These are phyloP conservation scores for Boehmeria nivea DNA, from an alignment of 306 rosid species.

Conservation along the genomic window DNA sequence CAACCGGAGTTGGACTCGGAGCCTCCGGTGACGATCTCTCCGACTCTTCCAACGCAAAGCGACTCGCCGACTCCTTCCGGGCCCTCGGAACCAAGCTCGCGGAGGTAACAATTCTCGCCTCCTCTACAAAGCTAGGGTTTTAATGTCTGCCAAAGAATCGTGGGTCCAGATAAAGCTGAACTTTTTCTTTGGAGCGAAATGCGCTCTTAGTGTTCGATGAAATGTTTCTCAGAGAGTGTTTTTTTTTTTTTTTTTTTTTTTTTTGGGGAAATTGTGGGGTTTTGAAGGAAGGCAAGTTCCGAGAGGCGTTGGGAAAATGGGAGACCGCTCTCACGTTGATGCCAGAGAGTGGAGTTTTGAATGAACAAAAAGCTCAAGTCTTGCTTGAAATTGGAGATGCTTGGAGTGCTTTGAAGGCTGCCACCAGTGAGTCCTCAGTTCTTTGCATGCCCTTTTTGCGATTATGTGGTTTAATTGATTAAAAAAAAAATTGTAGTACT, in stretches of 20 bases:
- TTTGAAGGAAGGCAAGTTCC: constrained; percentile 62
- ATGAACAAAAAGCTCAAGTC: constrained; percentile 87
- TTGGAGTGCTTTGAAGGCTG: constrained; percentile 86
- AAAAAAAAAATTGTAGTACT: too few relatives aligned
- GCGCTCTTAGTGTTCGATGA: background rate
- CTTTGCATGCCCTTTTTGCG: constrained; percentile 15
- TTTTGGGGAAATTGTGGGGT: background rate
- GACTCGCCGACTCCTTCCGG: constrained; percentile 30
- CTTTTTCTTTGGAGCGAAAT: background rate
- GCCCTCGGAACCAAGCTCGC: constrained; percentile 38
- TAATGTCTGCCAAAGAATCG: too few relatives aligned
- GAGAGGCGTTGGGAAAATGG: constrained; percentile 89
- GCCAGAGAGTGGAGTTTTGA: constrained; percentile 63
- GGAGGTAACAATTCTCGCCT: constrained; percentile 21
- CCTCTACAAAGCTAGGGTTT: too few relatives aligned
- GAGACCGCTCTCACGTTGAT: constrained; percentile 71
- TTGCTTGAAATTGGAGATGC: constrained; percentile 82
- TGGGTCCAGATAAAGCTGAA: background rate
- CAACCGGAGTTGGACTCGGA: too few relatives aligned
- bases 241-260: too few relatives aligned
- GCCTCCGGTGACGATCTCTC: background rate
- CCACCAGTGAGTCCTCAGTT: constrained; percentile 47
- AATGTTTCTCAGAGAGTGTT: constrained; percentile 1
- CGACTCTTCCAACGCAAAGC: constrained; percentile 15
- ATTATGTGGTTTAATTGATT: too few relatives aligned